These are phyloP conservation scores for Fraxinus excelsior DNA, from an alignment of 257 asterid species.

Conservation along the genomic window DNA sequence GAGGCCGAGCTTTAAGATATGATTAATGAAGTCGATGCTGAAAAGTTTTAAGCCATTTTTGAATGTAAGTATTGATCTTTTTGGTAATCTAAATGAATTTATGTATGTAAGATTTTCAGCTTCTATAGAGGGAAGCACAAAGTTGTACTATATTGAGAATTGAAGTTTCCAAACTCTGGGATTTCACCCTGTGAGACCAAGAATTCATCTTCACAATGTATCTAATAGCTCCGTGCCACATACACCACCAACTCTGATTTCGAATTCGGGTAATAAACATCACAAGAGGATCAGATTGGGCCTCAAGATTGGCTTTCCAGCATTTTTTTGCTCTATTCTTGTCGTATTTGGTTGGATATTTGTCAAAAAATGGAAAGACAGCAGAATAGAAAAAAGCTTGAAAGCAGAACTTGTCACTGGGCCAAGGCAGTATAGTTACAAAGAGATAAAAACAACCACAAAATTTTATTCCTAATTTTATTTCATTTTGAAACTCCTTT, in stretches of 20 bases:
- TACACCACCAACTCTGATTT: constrained; percentile 47
- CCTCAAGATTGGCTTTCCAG: constrained; percentile 73
- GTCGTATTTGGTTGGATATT: constrained; percentile 55
- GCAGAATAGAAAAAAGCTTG: constrained; percentile 43
- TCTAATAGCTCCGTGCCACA: constrained; percentile 58
- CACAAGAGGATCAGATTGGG: constrained; percentile 62
- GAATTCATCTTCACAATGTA: constrained; percentile 66
- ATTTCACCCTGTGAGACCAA: constrained; percentile 44
- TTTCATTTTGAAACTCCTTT: too few relatives aligned
- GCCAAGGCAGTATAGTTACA: constrained; percentile 71
- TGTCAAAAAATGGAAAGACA: constrained; percentile 58
- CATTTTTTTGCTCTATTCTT: constrained; percentile 58
- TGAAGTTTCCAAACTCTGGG: constrained; percentile 82
- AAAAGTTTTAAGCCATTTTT: constrained; percentile 55
- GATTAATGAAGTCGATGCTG: too few relatives aligned
- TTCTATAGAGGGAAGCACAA: constrained; percentile 94
- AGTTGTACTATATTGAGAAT: constrained; percentile 66
- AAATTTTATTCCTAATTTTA: too few relatives aligned
- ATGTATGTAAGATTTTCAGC: constrained; percentile 92
- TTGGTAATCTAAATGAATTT: constrained; percentile 50
- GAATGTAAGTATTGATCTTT: constrained; percentile 60
- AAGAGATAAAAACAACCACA: constrained; percentile 75
- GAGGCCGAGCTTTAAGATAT: too few relatives aligned
- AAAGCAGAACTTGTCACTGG: constrained; percentile 69
- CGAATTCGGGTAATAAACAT: constrained; percentile 45